Conservation (phyloP, 2,329 filamentous ascomycete species). For the Ophiostoma australiae region DNA sequence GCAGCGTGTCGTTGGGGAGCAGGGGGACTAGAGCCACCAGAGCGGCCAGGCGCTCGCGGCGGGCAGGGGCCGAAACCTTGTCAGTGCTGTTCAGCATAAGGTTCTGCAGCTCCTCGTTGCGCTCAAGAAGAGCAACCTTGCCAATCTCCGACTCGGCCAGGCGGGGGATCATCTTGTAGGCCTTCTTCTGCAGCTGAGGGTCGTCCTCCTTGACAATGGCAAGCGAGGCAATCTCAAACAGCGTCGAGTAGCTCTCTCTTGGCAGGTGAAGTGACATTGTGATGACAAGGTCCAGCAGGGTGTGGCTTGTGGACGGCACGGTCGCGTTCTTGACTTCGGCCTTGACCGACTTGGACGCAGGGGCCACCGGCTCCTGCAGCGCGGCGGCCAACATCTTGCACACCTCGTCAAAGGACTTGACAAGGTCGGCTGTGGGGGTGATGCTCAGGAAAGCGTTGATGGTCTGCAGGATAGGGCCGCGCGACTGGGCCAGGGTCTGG, state of each 20-base stretch:
- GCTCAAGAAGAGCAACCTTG: constrained; percentile 66
- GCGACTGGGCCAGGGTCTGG: constrained; percentile 86
- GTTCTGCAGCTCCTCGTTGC: constrained; percentile 73
- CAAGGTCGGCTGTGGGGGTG: constrained; percentile 69
- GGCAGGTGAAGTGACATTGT: constrained; percentile 93
- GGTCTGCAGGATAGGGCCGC: constrained; percentile 85
- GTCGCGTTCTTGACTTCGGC: constrained; percentile 40
- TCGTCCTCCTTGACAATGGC: constrained; percentile 79
- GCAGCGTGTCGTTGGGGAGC: constrained; percentile 70
- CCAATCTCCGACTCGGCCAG: constrained; percentile 77
- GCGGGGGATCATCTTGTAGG: constrained; percentile 94
- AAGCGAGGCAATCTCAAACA: constrained; percentile 81
- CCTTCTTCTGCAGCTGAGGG: constrained; percentile 95
- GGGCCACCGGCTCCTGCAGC: constrained; percentile 47
- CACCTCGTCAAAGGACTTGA: constrained; percentile 83
- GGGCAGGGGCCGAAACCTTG: constrained; percentile 79
- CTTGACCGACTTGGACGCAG: constrained; percentile 37
- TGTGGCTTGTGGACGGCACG: constrained; percentile 90
- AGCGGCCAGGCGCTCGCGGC: constrained; percentile 78
- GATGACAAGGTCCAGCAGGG: constrained; percentile 92
- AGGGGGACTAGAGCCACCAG: constrained; percentile 75
- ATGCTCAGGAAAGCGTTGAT: constrained; percentile 94
- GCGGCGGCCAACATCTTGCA: constrained; percentile 75
- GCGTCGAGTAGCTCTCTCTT: constrained; percentile 71
- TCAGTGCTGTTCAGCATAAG: constrained; percentile 74